phyloP scores from a whole-genome alignment of 2,329 filamentous ascomycete species.

The Aspergillus phoenicis region DNA sequence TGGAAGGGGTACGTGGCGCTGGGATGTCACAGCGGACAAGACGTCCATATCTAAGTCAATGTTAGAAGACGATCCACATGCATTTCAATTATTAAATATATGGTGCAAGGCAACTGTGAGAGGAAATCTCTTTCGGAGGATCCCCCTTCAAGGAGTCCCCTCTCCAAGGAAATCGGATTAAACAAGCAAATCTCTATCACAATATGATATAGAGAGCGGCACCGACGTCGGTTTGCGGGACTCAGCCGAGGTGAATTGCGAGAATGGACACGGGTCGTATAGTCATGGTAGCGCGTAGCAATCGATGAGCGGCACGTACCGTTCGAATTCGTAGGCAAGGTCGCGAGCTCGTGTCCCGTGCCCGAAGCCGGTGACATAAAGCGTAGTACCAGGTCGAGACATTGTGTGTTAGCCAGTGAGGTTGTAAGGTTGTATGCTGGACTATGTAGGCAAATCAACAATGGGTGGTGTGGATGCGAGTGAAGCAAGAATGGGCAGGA shows the following conservation, averaged over 20 bases:
- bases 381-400: conserved; percentile 91
- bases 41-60: conserved; percentile 77
- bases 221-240: conserved; percentile 26
- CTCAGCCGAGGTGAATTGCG: conserved; percentile 42
- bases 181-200: conserved; percentile 12
- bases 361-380: conserved; percentile 99
- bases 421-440: background rate
- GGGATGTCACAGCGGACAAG: conserved; percentile 98
- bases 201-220: conserved; percentile 17
- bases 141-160: background rate
- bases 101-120: conserved; percentile 12
- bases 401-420: conserved; percentile 51
- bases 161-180: conserved; percentile 6
- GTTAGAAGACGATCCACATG: conserved; percentile 37
- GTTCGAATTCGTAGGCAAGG: conserved; percentile 99
- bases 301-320: conserved; percentile 75
- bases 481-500: conserved; percentile 6
- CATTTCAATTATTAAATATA: background rate
- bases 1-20: conserved; percentile 88
- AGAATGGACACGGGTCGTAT: conserved; percentile 34
- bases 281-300: conserved; percentile 46
- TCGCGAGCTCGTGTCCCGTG: conserved; percentile 98
- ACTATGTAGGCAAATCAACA: background rate
- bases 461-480: background rate
- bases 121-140: conserved; percentile 9